Percentiles rank a stretch among this genome's conserved stretches.
Evolutionary conservation across 2,329 filamentous ascomycete species (phyloP).

Genomic region (Cyanodermella asteris): DNA sequence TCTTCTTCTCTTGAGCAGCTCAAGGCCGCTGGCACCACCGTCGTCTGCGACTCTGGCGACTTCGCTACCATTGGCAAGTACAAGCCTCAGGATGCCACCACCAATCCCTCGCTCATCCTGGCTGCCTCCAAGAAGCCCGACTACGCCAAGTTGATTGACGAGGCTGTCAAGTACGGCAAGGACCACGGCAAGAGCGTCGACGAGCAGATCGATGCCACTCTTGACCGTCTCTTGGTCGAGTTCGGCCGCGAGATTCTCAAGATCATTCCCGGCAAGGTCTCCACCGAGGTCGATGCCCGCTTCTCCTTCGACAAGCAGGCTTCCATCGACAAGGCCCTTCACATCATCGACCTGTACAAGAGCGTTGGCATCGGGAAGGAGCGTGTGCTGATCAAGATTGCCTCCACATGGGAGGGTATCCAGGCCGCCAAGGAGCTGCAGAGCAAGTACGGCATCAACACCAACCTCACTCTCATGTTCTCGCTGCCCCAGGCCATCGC

Average conservation of each 20-base stretch:
- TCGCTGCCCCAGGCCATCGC: constrained; percentile 81
- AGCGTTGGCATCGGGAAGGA: constrained; percentile 78
- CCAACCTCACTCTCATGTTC: constrained; percentile 98
- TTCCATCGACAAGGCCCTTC: constrained; percentile 84
- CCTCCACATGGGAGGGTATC: constrained; percentile 98
- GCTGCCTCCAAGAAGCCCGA: constrained; percentile 95
- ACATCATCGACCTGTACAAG: constrained; percentile 95
- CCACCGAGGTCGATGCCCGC: constrained; percentile 88
- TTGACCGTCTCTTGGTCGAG: constrained; percentile 88
- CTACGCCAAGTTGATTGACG: constrained; percentile 80
- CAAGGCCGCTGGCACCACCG: constrained; percentile 81
- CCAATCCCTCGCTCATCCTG: constrained; percentile 96
- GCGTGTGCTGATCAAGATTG: constrained; percentile 93
- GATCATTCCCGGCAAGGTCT: constrained; percentile 95
- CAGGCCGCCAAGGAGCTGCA: constrained; percentile 95
- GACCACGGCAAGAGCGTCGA: constrained; percentile 43
- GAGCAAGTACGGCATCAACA: constrained; percentile 88
- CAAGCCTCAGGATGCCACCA: constrained; percentile 99
- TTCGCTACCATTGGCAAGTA: constrained; percentile 86
- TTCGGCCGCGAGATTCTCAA: constrained; percentile 95
- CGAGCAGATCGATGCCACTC: constrained; percentile 66
- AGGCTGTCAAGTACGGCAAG: constrained; percentile 73
- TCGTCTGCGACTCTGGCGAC: constrained; percentile 90
- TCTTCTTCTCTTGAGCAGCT: constrained; percentile 83
- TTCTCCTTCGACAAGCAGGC: constrained; percentile 90